phyloP scores from a whole-genome alignment of 352 stramenopile genomes.

The Phytopythium sindhum region DNA sequence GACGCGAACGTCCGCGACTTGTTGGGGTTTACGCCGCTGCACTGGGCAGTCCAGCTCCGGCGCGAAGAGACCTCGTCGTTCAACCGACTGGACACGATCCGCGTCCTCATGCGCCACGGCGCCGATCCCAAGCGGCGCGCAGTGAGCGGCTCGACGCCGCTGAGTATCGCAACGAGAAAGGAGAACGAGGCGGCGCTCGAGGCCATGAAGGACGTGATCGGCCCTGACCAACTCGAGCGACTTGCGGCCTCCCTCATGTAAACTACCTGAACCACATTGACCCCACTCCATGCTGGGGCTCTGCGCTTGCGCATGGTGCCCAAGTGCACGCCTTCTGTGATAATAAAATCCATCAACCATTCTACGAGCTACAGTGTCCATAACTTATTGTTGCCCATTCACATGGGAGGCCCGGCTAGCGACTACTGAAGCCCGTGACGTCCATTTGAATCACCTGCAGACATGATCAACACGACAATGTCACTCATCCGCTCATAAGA shows the following conservation, averaged over 20 bases:
- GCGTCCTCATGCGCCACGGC: constrained; percentile 57
- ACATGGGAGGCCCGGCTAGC: too few relatives aligned
- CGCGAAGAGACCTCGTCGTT: constrained; percentile 62
- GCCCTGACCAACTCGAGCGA: constrained; percentile 14
- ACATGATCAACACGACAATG: neutral
- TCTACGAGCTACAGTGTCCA: neutral
- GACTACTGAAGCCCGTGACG: constrained; percentile 73
- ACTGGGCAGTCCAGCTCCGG: constrained; percentile 81
- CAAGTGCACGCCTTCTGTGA: neutral
- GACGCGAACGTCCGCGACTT: constrained; percentile 56
- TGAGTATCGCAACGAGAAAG: constrained; percentile 62
- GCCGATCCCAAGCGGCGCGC: constrained; percentile 43
- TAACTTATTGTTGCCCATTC: neutral
- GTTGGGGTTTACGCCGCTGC: constrained; percentile 69
- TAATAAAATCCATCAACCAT: neutral
- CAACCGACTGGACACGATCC: constrained; percentile 71
- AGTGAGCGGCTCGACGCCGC: constrained; percentile 46
- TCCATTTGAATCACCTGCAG: constrained; percentile 65
- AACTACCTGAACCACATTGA: neutral
- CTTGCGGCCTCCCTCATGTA: constrained; percentile 7
- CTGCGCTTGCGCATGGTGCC: neutral
- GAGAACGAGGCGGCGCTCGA: constrained; percentile 58
- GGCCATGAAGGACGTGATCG: constrained; percentile 56
- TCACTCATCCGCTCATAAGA: neutral
- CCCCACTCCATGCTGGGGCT: neutral